Evolutionary conservation across 2,329 filamentous ascomycete species (phyloP).

Genomic region (Fusarium kyushuense): DNA sequence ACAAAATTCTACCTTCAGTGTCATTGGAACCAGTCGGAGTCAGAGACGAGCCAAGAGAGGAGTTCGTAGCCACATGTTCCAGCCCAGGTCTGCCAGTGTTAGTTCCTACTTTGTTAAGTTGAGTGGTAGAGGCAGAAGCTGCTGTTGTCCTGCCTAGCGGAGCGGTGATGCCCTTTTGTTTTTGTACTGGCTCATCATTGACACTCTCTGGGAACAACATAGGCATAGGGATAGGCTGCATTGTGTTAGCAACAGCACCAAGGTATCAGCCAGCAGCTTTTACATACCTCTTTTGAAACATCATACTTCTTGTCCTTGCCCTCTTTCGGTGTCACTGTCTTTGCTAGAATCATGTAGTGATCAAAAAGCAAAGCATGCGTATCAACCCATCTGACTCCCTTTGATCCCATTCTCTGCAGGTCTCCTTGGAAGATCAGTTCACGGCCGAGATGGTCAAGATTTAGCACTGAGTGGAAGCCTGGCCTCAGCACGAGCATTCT

Average conservation of each 20-base stretch:
- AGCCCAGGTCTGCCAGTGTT: conserved; percentile 69
- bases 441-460: conserved; percentile 92
- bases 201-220: conserved; percentile 91
- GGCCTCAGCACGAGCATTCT: conserved; percentile 86
- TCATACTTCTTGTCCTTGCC: conserved; percentile 86
- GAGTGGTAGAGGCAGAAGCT: conserved; percentile 69
- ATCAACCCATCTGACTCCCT: conserved; percentile 92
- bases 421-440: conserved; percentile 91
- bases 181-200: conserved; percentile 90
- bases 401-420: conserved; percentile 87
- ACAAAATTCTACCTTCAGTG: conserved; percentile 84
- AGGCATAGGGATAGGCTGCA: conserved; percentile 91
- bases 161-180: conserved; percentile 79
- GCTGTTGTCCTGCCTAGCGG: conserved; percentile 70
- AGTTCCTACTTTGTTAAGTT: conserved; percentile 67
- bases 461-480: conserved; percentile 88
- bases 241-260: conserved; percentile 43
- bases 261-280: not conserved
- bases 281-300: conserved; percentile 84
- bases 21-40: conserved; percentile 67
- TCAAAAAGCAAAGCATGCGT: conserved; percentile 95
- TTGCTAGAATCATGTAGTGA: conserved; percentile 94
- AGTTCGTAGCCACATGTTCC: conserved; percentile 75
- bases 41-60: conserved; percentile 69
- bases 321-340: conserved; percentile 77